Conservation (phyloP, 108 stramenopile species). For the Cyclotella choctawhatcheeana region DNA sequence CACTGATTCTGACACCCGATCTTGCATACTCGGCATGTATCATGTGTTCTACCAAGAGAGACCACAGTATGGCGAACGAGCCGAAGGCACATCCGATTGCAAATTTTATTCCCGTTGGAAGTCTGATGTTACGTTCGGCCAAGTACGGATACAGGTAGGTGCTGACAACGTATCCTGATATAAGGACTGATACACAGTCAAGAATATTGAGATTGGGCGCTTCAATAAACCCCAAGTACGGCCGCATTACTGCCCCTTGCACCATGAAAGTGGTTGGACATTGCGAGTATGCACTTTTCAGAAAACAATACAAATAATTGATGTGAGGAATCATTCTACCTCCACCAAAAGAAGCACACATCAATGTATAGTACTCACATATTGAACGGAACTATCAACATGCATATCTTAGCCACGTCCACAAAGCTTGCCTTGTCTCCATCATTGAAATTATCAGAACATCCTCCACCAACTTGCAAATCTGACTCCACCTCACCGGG, state of each 20-base stretch:
- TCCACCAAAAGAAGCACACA: slow-evolving; percentile 38
- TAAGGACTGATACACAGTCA: slow-evolving; percentile 61
- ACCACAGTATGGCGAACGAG: slow-evolving; percentile 72
- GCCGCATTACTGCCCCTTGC: slow-evolving; percentile 85
- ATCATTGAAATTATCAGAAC: slow-evolving; percentile 7
- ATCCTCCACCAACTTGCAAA: not conserved
- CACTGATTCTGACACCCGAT: slow-evolving; percentile 61
- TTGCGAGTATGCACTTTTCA: slow-evolving; percentile 69
- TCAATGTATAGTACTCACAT: slow-evolving; percentile 17
- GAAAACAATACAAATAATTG: not conserved
- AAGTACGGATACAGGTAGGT: slow-evolving; percentile 69
- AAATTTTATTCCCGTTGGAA: slow-evolving; percentile 83
- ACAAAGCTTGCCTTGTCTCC: slow-evolving; percentile 35
- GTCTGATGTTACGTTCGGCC: slow-evolving; percentile 59
- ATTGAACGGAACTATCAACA: slow-evolving; percentile 52
- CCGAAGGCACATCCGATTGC: slow-evolving; percentile 75
- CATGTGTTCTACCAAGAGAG: slow-evolving; percentile 70
- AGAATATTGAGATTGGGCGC: slow-evolving; percentile 75
- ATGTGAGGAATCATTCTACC: not conserved
- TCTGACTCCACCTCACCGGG: slow-evolving; percentile 6
- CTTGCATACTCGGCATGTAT: slow-evolving; percentile 66
- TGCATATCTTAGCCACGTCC: slow-evolving; percentile 44
- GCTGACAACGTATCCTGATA: slow-evolving; percentile 72
- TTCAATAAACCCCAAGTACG: slow-evolving; percentile 73
- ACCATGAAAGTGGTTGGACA: slow-evolving; percentile 85